These are phyloP conservation scores for Auricularia sp. DNA, from an alignment of 768 basidiomycete species.

Conservation along the genomic window DNA sequence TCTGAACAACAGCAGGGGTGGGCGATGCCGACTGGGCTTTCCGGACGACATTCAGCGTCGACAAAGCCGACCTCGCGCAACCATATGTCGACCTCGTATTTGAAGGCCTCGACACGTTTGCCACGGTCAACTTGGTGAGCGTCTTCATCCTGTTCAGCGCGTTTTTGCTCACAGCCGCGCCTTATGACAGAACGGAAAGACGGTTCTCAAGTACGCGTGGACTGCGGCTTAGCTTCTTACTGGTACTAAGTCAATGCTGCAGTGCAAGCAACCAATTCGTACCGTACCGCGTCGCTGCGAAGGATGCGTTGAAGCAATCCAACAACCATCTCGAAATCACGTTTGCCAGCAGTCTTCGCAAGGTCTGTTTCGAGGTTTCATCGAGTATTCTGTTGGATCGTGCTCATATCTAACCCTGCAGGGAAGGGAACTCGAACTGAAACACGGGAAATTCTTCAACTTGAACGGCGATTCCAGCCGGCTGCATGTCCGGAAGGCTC, in stretches of 20 bases:
- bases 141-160: too few relatives aligned
- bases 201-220: background rate
- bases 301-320: too few relatives aligned
- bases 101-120: constrained; percentile 35
- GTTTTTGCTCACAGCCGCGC: too few relatives aligned
- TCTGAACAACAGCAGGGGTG: constrained; percentile 18
- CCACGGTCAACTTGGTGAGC: constrained; percentile 19
- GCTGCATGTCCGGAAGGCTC: constrained; percentile 85
- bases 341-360: too few relatives aligned
- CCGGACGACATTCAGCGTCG: constrained; percentile 20
- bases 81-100: constrained; percentile 25
- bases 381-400: too few relatives aligned
- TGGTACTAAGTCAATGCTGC: constrained; percentile 41
- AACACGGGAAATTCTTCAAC: constrained; percentile 45
- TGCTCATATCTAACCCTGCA: constrained; percentile 14
- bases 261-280: constrained; percentile 55
- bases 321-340: too few relatives aligned
- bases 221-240: constrained; percentile 12
- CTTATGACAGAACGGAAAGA: background rate
- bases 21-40: constrained; percentile 32
- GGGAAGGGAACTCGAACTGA: constrained; percentile 66
- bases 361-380: too few relatives aligned
- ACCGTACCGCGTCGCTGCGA: too few relatives aligned
- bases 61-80: constrained; percentile 8
- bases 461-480: constrained; percentile 93